Conservation (phyloP, 2,329 filamentous ascomycete species). For the Xylariaceae sp. region DNA sequence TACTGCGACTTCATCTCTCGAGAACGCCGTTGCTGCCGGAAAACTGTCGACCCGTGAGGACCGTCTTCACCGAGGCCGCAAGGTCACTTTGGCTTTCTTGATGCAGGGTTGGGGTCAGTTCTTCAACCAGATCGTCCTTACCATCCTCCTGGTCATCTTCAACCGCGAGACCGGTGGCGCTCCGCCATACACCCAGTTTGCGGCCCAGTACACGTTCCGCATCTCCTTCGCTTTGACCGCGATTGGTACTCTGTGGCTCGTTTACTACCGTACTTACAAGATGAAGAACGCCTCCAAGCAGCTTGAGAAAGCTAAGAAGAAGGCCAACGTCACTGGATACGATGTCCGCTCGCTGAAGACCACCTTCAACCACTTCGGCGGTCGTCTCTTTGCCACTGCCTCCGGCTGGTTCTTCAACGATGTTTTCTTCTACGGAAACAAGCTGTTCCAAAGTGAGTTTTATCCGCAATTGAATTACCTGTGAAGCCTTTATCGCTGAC, state of each 20-base stretch:
- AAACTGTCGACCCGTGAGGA: slow-evolving; percentile 87
- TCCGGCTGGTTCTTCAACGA: slow-evolving; percentile 95
- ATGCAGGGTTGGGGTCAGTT: slow-evolving; percentile 99
- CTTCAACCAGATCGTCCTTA: slow-evolving; percentile 85
- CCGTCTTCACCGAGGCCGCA: slow-evolving; percentile 89
- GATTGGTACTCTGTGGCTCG: slow-evolving; percentile 85
- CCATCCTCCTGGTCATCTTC: slow-evolving; percentile 81
- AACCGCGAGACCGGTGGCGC: slow-evolving; percentile 67
- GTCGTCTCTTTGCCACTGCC: slow-evolving; percentile 78
- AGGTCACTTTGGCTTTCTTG: slow-evolving; percentile 91
- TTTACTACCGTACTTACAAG: slow-evolving; percentile 93
- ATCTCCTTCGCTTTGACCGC: slow-evolving; percentile 89
- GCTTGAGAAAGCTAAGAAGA: slow-evolving; percentile 77
- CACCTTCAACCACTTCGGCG: slow-evolving; percentile 78
- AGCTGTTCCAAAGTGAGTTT: slow-evolving; percentile 71
- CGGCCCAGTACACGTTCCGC: slow-evolving; percentile 86
- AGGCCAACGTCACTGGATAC: slow-evolving; percentile 83
- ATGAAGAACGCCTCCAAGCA: slow-evolving; percentile 86
- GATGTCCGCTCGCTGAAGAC: slow-evolving; percentile 76
- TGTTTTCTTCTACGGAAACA: slow-evolving; percentile 99
- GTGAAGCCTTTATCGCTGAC: slow-evolving; percentile 2
- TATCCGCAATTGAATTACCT: no score
- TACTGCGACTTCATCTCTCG: slow-evolving; percentile 92
- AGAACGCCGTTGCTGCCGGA: slow-evolving; percentile 79
- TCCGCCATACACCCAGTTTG: slow-evolving; percentile 70